Conservation (phyloP, 73 alveolate genomes). For the Stentor coeruleus region DNA sequence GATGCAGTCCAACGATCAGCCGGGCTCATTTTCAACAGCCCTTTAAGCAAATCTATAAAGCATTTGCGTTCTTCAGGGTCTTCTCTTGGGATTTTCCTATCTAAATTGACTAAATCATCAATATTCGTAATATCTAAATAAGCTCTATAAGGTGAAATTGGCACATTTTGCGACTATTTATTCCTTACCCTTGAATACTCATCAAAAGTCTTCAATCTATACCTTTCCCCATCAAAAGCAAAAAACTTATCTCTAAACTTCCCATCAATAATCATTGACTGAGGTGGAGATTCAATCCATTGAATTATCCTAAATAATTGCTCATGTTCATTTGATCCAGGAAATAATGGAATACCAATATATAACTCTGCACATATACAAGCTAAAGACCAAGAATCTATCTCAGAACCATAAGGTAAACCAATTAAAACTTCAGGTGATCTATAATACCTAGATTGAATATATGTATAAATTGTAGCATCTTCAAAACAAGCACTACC, state of each 20-base stretch:
- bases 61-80: not conserved
- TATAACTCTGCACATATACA: constrained; percentile 64
- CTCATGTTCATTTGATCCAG: constrained; percentile 60
- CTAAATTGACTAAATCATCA: not conserved
- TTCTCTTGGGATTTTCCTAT: not conserved
- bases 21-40: constrained; percentile 41
- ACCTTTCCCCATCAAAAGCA: not conserved
- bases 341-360: constrained; percentile 65
- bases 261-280: constrained; percentile 6
- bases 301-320: constrained; percentile 27
- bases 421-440: constrained; percentile 85
- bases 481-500: constrained; percentile 75
- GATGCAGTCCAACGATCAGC: constrained; percentile 50
- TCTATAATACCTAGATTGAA: constrained; percentile 56
- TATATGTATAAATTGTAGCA: constrained; percentile 51
- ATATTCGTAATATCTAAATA: not conserved
- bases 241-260: not conserved
- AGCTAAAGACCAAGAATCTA: constrained; percentile 83
- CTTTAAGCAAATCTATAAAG: not conserved
- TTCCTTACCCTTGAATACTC: not conserved
- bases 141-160: not conserved
- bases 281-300: not conserved
- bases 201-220: not conserved
- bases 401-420: constrained; percentile 63
- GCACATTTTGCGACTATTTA: not conserved